Evolutionary conservation across 2,329 filamentous ascomycete species (phyloP).

Genomic region (Fusarium sulawesiense): DNA sequence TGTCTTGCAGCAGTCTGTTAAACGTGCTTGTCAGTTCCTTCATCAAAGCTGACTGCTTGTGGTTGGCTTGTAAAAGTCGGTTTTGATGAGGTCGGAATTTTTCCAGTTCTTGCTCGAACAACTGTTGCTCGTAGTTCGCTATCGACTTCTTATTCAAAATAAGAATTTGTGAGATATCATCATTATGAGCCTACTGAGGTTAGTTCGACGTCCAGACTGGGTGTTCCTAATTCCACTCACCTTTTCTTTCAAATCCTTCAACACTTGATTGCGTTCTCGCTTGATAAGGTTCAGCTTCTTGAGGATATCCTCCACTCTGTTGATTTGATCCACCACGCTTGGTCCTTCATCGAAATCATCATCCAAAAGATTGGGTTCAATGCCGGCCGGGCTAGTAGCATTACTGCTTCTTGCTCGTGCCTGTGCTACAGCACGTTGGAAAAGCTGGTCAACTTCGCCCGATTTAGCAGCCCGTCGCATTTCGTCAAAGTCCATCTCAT

Average conservation of each 20-base stretch:
- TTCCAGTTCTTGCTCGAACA: conserved; percentile 96
- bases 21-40: conserved; percentile 93
- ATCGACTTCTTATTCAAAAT: conserved; percentile 99
- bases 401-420: conserved; percentile 74
- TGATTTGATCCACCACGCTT: conserved; percentile 90
- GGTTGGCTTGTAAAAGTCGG: conserved; percentile 88
- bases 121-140: conserved; percentile 87
- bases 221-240: conserved; percentile 60
- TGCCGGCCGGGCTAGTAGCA: conserved; percentile 67
- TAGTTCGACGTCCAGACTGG: conserved; percentile 15
- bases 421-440: conserved; percentile 86
- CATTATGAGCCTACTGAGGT: conserved; percentile 80
- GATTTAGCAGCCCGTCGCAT: conserved; percentile 91
- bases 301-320: conserved; percentile 86
- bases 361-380: conserved; percentile 86
- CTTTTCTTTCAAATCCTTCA: conserved; percentile 98
- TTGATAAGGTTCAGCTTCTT: conserved; percentile 94
- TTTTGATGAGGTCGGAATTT: conserved; percentile 96
- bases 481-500: conserved; percentile 90
- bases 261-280: conserved; percentile 86
- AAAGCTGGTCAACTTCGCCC: conserved; percentile 88
- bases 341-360: conserved; percentile 86
- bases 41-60: conserved; percentile 94
- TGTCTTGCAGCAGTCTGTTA: conserved; percentile 90
- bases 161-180: conserved; percentile 96